phyloP scores from a whole-genome alignment of 2,329 filamentous ascomycete genomes.

The Thermothelomyces thermophilus region DNA sequence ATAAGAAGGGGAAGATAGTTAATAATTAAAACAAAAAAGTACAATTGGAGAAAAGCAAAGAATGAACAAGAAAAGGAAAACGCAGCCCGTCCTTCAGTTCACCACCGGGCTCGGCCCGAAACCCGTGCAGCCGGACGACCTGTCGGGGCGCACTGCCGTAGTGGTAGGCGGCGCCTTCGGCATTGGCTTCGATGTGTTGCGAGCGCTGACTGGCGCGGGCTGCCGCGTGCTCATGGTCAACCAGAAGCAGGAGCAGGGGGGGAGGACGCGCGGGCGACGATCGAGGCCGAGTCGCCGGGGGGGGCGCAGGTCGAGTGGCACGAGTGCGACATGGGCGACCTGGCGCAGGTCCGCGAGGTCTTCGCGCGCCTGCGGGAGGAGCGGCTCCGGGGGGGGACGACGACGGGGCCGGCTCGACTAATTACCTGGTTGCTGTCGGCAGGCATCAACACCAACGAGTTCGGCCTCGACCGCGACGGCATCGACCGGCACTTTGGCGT shows the following conservation, averaged over 20 bases:
- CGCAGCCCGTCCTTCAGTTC: slow-evolving; percentile 35
- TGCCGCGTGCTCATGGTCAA: slow-evolving; percentile 34
- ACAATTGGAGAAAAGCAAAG: no score
- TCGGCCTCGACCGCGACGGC: slow-evolving; percentile 32
- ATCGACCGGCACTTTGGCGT: slow-evolving; percentile 41
- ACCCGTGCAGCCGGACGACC: slow-evolving; percentile 30
- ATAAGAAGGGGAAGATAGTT: no score
- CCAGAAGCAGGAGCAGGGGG: slow-evolving; percentile 31
- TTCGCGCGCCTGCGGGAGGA: slow-evolving; percentile 25
- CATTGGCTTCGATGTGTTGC: slow-evolving; percentile 34
- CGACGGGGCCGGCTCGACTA: slow-evolving; percentile 34
- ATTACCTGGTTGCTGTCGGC: slow-evolving; percentile 38
- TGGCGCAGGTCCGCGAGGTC: slow-evolving; percentile 33
- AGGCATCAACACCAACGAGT: slow-evolving; percentile 38
- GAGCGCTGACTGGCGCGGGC: slow-evolving; percentile 30
- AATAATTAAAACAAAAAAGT: no score
- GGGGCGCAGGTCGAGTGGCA: slow-evolving; percentile 35
- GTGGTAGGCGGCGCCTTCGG: slow-evolving; percentile 35
- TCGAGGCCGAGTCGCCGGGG: slow-evolving; percentile 25
- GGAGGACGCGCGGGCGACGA: slow-evolving; percentile 26
- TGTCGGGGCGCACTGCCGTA: slow-evolving; percentile 32
- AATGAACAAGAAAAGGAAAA: no score
- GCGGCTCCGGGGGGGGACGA: slow-evolving; percentile 29
- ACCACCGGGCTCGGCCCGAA: slow-evolving; percentile 32
- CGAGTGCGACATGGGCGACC: slow-evolving; percentile 36